Evolutionary conservation across 2,329 filamentous ascomycete species (phyloP).

Genomic region (Exophiala mesophila): DNA sequence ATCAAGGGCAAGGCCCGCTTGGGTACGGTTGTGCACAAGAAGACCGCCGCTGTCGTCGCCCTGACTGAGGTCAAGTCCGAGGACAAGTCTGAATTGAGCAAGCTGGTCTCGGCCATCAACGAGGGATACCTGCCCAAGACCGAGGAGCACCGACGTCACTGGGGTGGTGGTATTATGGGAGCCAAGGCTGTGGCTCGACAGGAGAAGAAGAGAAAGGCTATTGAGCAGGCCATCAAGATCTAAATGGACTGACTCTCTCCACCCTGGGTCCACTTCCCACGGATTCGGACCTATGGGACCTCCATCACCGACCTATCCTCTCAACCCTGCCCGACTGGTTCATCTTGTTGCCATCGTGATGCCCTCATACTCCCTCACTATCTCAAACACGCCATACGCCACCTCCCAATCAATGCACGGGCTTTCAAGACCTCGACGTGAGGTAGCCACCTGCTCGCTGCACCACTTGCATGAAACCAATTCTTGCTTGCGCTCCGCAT

Average conservation of each 20-base stretch:
- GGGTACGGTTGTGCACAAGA: slow-evolving; percentile 99
- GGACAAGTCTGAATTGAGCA: slow-evolving; percentile 97
- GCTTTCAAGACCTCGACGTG: too few relatives aligned
- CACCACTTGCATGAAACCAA: too few relatives aligned
- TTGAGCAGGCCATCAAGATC: slow-evolving; percentile 96
- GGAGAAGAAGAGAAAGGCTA: slow-evolving; percentile 89
- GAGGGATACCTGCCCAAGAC: slow-evolving; percentile 96
- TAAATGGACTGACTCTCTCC: slow-evolving; percentile 48
- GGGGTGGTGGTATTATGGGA: slow-evolving; percentile 99
- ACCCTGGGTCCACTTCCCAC: background rate
- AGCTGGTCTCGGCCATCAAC: slow-evolving; percentile 94
- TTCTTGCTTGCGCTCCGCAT: too few relatives aligned
- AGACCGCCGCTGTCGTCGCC: slow-evolving; percentile 95
- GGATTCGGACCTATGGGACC: background rate
- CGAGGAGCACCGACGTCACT: slow-evolving; percentile 85
- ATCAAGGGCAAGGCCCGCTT: slow-evolving; percentile 99
- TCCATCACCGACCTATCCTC: background rate
- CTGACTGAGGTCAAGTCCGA: slow-evolving; percentile 94
- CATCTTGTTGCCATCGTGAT: too few relatives aligned
- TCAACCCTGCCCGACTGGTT: background rate
- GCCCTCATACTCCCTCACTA: too few relatives aligned
- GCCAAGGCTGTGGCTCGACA: slow-evolving; percentile 76
- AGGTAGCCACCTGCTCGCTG: too few relatives aligned
- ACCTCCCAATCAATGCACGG: too few relatives aligned
- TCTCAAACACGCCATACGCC: too few relatives aligned